Percentiles rank a stretch among this genome's conserved stretches.
These are phyloP conservation scores for Zygotorulaspora sp. DNA, from an alignment of 805 yeast genomes.

Conservation along the genomic window DNA sequence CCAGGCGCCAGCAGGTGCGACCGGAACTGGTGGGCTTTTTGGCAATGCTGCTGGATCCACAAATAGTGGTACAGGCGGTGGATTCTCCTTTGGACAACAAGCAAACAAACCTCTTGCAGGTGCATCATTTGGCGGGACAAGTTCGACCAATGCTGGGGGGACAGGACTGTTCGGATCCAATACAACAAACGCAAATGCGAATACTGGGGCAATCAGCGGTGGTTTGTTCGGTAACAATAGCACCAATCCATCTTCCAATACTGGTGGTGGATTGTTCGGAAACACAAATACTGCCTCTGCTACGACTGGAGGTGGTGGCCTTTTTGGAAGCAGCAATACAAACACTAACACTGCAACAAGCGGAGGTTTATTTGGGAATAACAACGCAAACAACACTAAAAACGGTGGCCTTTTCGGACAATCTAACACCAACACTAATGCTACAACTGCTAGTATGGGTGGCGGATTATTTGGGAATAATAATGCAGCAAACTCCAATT, in stretches of 20 bases:
- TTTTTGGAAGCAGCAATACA: slow-evolving; percentile 28
- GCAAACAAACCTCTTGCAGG: slow-evolving; percentile 26
- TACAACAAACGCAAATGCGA: slow-evolving; percentile 15
- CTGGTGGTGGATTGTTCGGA: slow-evolving; percentile 25
- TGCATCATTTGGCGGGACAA: slow-evolving; percentile 37
- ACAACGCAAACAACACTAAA: slow-evolving; percentile 15
- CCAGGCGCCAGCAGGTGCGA: background rate
- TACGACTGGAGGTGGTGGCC: slow-evolving; percentile 30
- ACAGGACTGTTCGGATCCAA: slow-evolving; percentile 29
- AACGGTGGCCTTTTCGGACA: slow-evolving; percentile 39
- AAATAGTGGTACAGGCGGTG: slow-evolving; percentile 22
- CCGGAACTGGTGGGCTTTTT: background rate
- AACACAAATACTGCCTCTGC: no score
- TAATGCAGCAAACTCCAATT: slow-evolving; percentile 14
- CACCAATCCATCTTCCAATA: slow-evolving; percentile 12
- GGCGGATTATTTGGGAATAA: slow-evolving; percentile 34
- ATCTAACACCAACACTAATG: slow-evolving; percentile 16
- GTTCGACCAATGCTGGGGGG: slow-evolving; percentile 4
- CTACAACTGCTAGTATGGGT: slow-evolving; percentile 19
- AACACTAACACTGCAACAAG: slow-evolving; percentile 6
- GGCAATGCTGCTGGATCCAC: slow-evolving; percentile 1
- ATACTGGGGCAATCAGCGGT: slow-evolving; percentile 20
- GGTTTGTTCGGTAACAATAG: slow-evolving; percentile 32
- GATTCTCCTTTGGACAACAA: slow-evolving; percentile 36
- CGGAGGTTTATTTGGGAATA: slow-evolving; percentile 32